Evolutionary conservation across 2,329 filamentous ascomycete genomes (phyloP).

Genomic region (Pseudogymnoascus sp.): DNA sequence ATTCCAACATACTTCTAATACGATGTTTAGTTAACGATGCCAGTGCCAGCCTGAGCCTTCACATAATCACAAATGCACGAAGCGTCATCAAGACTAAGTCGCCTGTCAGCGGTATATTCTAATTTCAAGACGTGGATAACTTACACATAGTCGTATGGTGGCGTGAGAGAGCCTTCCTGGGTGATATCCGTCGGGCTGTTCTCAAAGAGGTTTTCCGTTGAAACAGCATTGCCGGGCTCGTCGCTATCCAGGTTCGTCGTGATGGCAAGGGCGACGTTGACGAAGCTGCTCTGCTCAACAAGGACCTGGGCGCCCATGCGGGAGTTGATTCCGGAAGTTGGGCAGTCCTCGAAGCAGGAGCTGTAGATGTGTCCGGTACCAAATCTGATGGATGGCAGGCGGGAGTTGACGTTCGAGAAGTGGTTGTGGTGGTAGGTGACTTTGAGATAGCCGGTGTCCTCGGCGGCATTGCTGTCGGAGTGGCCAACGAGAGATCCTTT

Average conservation of each 20-base stretch:
- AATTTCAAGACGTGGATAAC: neutral
- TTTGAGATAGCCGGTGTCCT: slow-evolving; percentile 54
- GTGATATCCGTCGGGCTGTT: slow-evolving; percentile 17
- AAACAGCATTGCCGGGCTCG: neutral
- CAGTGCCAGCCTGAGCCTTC: neutral
- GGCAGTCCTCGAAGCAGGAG: slow-evolving; percentile 37
- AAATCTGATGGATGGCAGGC: slow-evolving; percentile 56
- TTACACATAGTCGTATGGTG: slow-evolving; percentile 17
- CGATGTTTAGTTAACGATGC: neutral
- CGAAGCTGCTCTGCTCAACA: slow-evolving; percentile 33
- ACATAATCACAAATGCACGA: neutral
- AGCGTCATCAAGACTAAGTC: neutral
- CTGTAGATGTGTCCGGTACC: slow-evolving; percentile 57
- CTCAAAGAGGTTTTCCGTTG: neutral
- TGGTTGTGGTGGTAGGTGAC: slow-evolving; percentile 62
- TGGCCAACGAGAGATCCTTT: slow-evolving; percentile 54
- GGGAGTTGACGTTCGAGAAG: slow-evolving; percentile 57
- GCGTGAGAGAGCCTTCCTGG: slow-evolving; percentile 12
- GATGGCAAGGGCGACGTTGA: neutral
- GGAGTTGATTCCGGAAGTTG: slow-evolving; percentile 47
- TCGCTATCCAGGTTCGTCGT: neutral
- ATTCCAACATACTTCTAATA: neutral
- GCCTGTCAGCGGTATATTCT: neutral
- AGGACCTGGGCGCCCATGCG: slow-evolving; percentile 49
- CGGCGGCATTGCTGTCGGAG: slow-evolving; percentile 47